These are phyloP conservation scores for Trichophyton equinum DNA, from an alignment of 2,329 filamentous ascomycete species.

Conservation along the genomic window DNA sequence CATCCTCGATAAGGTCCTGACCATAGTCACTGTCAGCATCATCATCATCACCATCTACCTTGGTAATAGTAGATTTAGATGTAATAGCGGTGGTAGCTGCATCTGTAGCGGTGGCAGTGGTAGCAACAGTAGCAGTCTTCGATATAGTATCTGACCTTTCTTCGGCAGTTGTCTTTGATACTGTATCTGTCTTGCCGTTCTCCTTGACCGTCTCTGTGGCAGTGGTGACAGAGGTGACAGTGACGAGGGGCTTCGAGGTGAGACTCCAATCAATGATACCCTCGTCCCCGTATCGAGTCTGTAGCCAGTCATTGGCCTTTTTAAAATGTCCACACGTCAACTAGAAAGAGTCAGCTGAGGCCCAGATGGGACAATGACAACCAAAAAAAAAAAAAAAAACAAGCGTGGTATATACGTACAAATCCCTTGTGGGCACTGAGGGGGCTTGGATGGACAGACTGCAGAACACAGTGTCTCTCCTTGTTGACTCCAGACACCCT, in stretches of 20 bases:
- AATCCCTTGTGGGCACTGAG: constrained; percentile 73
- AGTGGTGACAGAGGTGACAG: neutral
- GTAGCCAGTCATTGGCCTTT: constrained; percentile 54
- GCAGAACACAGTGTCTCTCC: constrained; percentile 66
- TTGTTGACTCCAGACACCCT: constrained; percentile 61
- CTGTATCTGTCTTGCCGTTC: neutral
- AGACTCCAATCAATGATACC: constrained; percentile 77
- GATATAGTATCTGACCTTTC: neutral
- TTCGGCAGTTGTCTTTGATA: neutral
- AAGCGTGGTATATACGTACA: constrained; percentile 32
- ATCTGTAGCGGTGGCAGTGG: neutral
- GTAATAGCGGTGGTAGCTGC: neutral
- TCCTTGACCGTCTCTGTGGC: neutral
- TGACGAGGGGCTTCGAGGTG: neutral
- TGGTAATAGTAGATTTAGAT: neutral
- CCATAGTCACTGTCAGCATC: neutral
- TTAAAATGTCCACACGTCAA: constrained; percentile 36
- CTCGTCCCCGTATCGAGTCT: constrained; percentile 62
- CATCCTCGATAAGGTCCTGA: neutral
- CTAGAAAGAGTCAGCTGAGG: constrained; percentile 16
- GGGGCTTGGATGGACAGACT: constrained; percentile 86
- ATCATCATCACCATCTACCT: neutral
- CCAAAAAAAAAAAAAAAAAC: neutral
- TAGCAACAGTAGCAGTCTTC: too few relatives aligned
- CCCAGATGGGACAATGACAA: neutral